Evolutionary conservation across 2,329 filamentous ascomycete species (phyloP).

Genomic region (Cyphellophora attinorum): DNA sequence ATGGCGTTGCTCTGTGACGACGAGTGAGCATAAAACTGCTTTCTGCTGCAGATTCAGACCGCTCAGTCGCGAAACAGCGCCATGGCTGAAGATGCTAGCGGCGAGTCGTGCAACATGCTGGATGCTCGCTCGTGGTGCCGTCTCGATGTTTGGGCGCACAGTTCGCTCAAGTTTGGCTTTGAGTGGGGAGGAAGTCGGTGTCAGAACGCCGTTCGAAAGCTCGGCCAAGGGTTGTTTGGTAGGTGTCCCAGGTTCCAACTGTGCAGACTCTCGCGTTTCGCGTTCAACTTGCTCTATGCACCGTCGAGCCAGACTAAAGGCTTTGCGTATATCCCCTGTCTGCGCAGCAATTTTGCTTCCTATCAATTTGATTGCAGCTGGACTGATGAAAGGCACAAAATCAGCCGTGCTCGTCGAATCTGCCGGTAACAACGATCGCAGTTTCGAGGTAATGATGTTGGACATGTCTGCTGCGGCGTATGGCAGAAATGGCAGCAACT

Average conservation of each 20-base stretch:
- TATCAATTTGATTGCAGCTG: conserved; percentile 85
- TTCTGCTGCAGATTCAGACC: conserved; percentile 93
- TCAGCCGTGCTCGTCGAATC: conserved; percentile 41
- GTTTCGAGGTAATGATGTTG: conserved; percentile 71
- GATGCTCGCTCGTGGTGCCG: conserved; percentile 79
- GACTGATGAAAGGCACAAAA: conserved; percentile 81
- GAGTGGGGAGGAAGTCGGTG: conserved; percentile 39
- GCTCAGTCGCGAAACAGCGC: conserved; percentile 72
- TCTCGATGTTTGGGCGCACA: conserved; percentile 59
- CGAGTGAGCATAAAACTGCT: conserved; percentile 78
- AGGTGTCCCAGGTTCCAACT: conserved; percentile 49
- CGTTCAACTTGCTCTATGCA: conserved; percentile 82
- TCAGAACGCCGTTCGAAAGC: conserved; percentile 40
- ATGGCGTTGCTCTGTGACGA: conserved; percentile 65
- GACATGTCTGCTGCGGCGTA: conserved; percentile 85
- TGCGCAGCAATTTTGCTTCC: conserved; percentile 91
- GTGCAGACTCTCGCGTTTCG: conserved; percentile 60
- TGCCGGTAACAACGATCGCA: conserved; percentile 61
- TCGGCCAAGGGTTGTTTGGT: conserved; percentile 71
- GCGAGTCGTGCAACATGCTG: conserved; percentile 88
- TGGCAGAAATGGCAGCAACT: conserved; percentile 81
- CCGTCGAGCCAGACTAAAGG: conserved; percentile 85
- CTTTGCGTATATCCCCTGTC: conserved; percentile 87
- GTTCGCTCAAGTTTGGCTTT: conserved; percentile 28
- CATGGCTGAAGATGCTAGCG: conserved; percentile 80